A percentile compares a stretch with the other conserved stretches of the same genome.
Evolutionary conservation across 2,329 filamentous ascomycete species (phyloP).

Genomic region (Lachnum nothofagi): DNA sequence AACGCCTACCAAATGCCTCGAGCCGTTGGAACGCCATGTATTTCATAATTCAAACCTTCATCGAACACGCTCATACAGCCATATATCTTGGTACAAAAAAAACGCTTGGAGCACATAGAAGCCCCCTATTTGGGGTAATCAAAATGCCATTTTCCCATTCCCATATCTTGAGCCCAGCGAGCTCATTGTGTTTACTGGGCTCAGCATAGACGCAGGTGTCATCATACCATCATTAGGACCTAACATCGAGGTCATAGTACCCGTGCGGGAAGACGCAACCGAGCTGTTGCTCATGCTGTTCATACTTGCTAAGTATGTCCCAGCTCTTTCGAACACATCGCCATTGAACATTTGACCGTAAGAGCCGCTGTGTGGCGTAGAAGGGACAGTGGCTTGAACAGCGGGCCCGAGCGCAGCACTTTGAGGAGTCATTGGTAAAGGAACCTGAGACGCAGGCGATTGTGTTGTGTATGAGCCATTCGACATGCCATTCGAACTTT

Average conservation of each 20-base stretch:
- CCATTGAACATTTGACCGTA: constrained; percentile 30
- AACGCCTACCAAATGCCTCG: background rate
- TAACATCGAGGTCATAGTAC: constrained; percentile 31
- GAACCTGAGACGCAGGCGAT: constrained; percentile 45
- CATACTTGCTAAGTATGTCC: constrained; percentile 28
- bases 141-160: constrained; percentile 28
- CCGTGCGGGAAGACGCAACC: constrained; percentile 25
- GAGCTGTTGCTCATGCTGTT: constrained; percentile 22
- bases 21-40: background rate
- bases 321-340: constrained; percentile 32
- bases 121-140: constrained; percentile 2
- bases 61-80: background rate
- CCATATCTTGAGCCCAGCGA: constrained; percentile 23
- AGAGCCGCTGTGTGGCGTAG: constrained; percentile 45
- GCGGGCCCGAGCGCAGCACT: constrained; percentile 85
- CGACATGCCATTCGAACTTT: constrained; percentile 18
- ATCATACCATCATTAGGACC: constrained; percentile 26
- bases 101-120: too few species aligned
- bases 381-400: constrained; percentile 82
- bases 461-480: constrained; percentile 26
- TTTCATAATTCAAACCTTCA: constrained; percentile 3
- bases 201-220: constrained; percentile 26
- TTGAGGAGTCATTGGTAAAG: constrained; percentile 78
- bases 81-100: background rate
- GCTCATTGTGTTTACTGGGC: constrained; percentile 25